Base-by-base conservation (phyloP, 768 basidiomycete species). In the Rhodocollybia butyracea region DNA sequence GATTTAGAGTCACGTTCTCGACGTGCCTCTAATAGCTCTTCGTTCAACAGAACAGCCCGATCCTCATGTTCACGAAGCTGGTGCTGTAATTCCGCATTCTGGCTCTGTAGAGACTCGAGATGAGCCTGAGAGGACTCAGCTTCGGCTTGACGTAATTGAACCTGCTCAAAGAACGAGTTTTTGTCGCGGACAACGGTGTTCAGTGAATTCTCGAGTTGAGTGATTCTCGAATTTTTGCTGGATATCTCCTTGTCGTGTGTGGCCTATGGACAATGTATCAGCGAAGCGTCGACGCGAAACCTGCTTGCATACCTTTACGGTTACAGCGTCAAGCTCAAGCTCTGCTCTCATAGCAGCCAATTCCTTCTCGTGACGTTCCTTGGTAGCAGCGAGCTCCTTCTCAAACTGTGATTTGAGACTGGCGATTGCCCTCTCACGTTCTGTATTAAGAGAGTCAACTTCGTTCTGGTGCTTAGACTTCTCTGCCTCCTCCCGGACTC, bases 141-240 rank as follows among this genome's bases (percentile, higher is more conserved):
- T 64, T 98, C 95, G 15, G 91, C 94, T 67, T 96, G 93, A 29
- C 91, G 86, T 45, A 88, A 63, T 69, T 98, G 94, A 3, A 94
- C 76, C 57, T 89, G 84, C 60, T 95, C 91, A 66, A 98, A 98
- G 59, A 93, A 80, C 11, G 74, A 68, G 60, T 85, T 86, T 63
- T 94, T 95, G 65, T 94, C 91, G 26, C 75, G 70, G 13, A 83
- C 81, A 7, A 94, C 76, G 29, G 77, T 83, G 59, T 81, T 79
- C n/a, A 92, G 73, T 1, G 85, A 85, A 34, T 73, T 72, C 63
- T 95, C 90, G 30, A 98, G 78, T 8, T 82, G 74, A 6, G 78
- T 70, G 46, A 97, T 85, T 42, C 84, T 85, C 2, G 80, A 73
- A 29, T 75, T 77, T 64, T 84, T 88, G 12, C 69, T 64, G 6